Evolutionary conservation across 1,139 yeast species (phyloP), one percentile per base, ranked within the genome.

Genomic region (Sugiyamaella castrensis): DNA sequence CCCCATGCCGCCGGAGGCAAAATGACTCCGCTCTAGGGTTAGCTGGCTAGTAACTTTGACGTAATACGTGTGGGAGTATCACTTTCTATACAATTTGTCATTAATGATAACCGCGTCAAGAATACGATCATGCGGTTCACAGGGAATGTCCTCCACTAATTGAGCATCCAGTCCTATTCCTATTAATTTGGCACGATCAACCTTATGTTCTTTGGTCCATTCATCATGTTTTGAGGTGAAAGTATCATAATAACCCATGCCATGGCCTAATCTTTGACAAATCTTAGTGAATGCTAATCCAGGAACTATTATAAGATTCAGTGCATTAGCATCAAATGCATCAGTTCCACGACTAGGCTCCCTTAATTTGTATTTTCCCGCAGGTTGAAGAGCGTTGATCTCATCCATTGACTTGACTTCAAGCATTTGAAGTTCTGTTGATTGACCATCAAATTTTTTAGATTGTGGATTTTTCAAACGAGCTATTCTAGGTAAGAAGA

Each of bases 211-310:
- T 8, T 52, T 58, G 51, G 68, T 65, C 56, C 64, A 66, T 30
- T 65, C 58, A n/a, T 59, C 45, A 59, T 81, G 82, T 39, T 82
- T 70, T 34, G 71, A 69, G 35, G 88, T 73, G 63, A 80, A 91
- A 57, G 83, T 87, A 65, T 92, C 98, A 65, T 92, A 92, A 66
- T 79, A 89, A 0, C 97, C 98, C 9, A 84, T 94, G 0, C 98
- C 98, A 64, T 89, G 96, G 0, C 98, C 98, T 47, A 92, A 65
- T 50, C 98, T 67, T 31, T 73, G 70, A 44, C 82, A 79, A 8
- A 58, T 47, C 1, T 53, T 57, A 2, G 84, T 75, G 63, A 87
- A 91, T 1, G 88, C 96, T 1, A 92, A 83, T 0, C 95, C 98
- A 0, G 98, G 98, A 0, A 92, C 72, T 1, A 92, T 67, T 8